These are phyloP conservation scores for Thalia dealbata DNA, from an alignment of 176 grass and related monocot genomes.

Conservation along the genomic window DNA sequence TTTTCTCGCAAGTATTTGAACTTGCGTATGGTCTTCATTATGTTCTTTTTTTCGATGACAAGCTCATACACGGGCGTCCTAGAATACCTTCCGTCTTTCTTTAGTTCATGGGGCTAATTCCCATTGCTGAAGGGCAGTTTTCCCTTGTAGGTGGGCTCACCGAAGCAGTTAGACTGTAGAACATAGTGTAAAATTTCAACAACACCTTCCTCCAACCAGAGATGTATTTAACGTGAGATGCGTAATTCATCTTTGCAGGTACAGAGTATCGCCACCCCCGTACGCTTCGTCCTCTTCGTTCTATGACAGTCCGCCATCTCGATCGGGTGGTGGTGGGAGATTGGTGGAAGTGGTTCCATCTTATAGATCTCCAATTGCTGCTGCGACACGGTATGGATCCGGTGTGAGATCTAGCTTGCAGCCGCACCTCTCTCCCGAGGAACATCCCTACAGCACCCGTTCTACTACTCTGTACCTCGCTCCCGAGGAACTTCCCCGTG, in stretches of 20 bases:
- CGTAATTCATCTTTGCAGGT: background rate
- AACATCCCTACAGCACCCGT: no score
- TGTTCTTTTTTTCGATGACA: background rate
- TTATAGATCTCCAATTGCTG: slow-evolving; percentile 29
- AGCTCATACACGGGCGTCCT: background rate
- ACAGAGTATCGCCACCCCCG: background rate
- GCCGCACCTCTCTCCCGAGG: no score
- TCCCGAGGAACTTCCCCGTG: no score
- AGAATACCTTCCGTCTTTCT: background rate
- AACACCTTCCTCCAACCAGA: background rate
- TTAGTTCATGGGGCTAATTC: background rate
- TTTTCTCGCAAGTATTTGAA: no score
- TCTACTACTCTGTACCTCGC: no score
- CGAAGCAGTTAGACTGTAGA: background rate
- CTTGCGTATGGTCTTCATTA: background rate
- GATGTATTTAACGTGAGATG: background rate
- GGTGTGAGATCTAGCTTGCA: slow-evolving; percentile 13
- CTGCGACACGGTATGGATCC: slow-evolving; percentile 22
- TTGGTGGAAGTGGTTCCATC: slow-evolving; percentile 25
- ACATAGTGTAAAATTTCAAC: background rate
- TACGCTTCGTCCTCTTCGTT: background rate
- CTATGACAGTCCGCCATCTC: background rate
- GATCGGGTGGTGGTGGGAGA: slow-evolving; percentile 23
- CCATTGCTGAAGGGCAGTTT: background rate
- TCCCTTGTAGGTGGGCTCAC: background rate